Base-by-base conservation (phyloP, 371 early-diverging fungal genomes). In the Mucor circinelloides region DNA sequence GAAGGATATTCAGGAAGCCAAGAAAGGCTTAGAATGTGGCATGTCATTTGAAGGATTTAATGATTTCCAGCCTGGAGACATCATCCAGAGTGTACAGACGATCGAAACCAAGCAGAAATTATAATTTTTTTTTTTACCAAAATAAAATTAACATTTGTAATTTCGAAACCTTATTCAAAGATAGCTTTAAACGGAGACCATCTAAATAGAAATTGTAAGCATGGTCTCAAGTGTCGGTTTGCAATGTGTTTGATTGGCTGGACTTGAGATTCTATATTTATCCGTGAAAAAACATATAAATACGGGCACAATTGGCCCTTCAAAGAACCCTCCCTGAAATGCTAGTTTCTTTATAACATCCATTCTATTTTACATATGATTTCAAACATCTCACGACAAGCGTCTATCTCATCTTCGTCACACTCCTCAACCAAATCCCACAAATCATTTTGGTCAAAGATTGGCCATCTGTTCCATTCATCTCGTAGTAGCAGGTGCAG, bases 11-110 rank as follows among this genome's bases (percentile, higher is more conserved):
- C 76, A 78, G 30, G 95, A 96, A 79, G 94, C 91, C 27, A 85
- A 88, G 61, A 95, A 95, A 77, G 97, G 97, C 2, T 75, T 91
- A 23, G 98, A 98, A 78, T 97, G 97, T 70, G 97, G 97, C 34
- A 91, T 97, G 78, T 87, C 89, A 42, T 91, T 98, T 81, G 91
- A 90, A 21, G 91, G 89, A 5, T 95, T 93, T 70, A 77, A 78
- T 3, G 89, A 87, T 10, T 85, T 94, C 64, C 76, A 89, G 72
- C 87, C 83, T 17, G 96, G 95, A 2, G 98, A 97, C 82, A 67
- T 89, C 15, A 88, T 97, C 67, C 92, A 94, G 73, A 83, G 86
- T 61, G 67, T 87, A 42, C 80, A 82, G 69, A 82, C 81, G 44
- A 79, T 85, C 59, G 88, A 89, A 67, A 83, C 86, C 4, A 82